Conservation (phyloP, 306 rosid species). For the Quercus glauca region DNA sequence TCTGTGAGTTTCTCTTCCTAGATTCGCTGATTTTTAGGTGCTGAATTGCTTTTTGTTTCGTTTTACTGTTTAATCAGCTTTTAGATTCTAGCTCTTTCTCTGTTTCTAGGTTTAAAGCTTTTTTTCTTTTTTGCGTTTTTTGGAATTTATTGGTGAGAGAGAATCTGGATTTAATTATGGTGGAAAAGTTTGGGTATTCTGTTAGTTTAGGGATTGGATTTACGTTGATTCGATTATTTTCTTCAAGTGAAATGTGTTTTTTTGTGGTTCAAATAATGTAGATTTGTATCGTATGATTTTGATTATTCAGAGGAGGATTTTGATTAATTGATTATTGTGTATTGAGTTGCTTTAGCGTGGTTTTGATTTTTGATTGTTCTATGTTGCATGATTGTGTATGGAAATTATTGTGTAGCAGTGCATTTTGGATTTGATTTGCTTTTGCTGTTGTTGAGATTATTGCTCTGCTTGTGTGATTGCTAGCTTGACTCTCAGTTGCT, state of each 20-base stretch:
- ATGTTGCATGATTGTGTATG: too few relatives aligned
- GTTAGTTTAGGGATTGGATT: background rate
- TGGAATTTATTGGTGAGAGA: background rate
- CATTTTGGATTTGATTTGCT: background rate
- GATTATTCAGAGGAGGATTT: too few relatives aligned
- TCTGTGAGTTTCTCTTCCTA: conserved; percentile 36
- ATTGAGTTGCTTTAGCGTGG: too few relatives aligned
- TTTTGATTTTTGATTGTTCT: too few relatives aligned
- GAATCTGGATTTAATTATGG: background rate
- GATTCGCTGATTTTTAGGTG: conserved; percentile 16
- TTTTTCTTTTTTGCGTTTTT: background rate
- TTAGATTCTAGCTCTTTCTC: background rate
- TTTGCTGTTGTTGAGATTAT: background rate
- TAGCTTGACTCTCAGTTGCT: background rate
- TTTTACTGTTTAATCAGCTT: background rate
- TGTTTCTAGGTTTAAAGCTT: background rate
- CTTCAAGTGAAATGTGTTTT: too few relatives aligned
- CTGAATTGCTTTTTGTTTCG: background rate
- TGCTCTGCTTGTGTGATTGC: background rate
- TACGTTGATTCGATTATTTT: background rate
- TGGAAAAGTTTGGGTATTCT: background rate
- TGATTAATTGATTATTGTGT: too few relatives aligned
- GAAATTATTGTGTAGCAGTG: background rate
- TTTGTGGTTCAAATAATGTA: too few relatives aligned
- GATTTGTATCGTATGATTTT: too few relatives aligned